These are phyloP conservation scores for Lecanicillium sp. DNA, from an alignment of 2,329 filamentous ascomycete species.

Conservation along the genomic window DNA sequence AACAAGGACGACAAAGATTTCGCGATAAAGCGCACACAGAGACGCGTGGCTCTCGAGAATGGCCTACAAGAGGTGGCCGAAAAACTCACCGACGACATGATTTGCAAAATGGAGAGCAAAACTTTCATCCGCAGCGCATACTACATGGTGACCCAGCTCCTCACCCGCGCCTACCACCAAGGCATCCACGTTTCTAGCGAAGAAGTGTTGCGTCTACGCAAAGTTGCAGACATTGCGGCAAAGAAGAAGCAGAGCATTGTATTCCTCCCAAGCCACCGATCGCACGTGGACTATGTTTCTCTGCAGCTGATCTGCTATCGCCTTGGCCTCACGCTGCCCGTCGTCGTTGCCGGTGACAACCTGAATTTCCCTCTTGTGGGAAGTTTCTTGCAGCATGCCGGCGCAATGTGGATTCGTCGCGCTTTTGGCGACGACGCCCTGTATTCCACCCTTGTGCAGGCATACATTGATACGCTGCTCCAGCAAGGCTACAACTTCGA, in stretches of 20 bases:
- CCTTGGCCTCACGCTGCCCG: slow-evolving; percentile 78
- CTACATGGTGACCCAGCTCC: slow-evolving; percentile 77
- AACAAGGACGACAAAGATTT: slow-evolving; percentile 48
- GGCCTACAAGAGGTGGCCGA: slow-evolving; percentile 76
- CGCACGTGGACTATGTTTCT: slow-evolving; percentile 93
- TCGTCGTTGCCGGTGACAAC: slow-evolving; percentile 93
- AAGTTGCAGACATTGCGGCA: slow-evolving; percentile 74
- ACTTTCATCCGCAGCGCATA: slow-evolving; percentile 87
- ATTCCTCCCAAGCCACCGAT: slow-evolving; percentile 89
- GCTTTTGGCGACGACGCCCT: slow-evolving; percentile 88
- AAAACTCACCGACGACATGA: slow-evolving; percentile 88
- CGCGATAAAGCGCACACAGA: slow-evolving; percentile 39
- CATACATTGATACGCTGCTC: slow-evolving; percentile 88
- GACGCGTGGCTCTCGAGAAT: slow-evolving; percentile 58
- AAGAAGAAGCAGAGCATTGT: slow-evolving; percentile 91
- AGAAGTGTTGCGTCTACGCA: slow-evolving; percentile 76
- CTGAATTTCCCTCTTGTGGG: slow-evolving; percentile 90
- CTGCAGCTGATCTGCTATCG: slow-evolving; percentile 94
- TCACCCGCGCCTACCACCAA: slow-evolving; percentile 92
- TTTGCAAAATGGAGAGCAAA: slow-evolving; percentile 97
- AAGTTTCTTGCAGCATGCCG: slow-evolving; percentile 87
- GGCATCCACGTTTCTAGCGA: slow-evolving; percentile 95
- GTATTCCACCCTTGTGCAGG: slow-evolving; percentile 87
- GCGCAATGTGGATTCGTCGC: slow-evolving; percentile 91
- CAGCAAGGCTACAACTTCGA: slow-evolving; percentile 91